Conservation (phyloP, 1,284 basidiomycete species). For the Leccinum pallidistipes region DNA sequence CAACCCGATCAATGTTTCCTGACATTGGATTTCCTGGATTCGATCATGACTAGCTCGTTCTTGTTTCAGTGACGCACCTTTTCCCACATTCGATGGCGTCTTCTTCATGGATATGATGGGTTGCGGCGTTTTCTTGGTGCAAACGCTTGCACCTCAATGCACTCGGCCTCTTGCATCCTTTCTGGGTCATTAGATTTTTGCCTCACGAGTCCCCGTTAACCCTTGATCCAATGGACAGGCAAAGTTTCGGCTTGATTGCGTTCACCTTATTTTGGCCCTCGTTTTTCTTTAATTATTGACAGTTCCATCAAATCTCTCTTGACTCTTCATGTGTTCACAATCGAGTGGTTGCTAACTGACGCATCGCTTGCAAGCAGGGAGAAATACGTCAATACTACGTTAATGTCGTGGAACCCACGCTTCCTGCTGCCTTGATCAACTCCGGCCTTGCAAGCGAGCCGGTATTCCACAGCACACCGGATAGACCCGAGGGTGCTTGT, state of each 20-base stretch:
- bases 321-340: constrained; percentile 10
- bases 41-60: constrained; percentile 5
- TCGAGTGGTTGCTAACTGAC: constrained; percentile 17
- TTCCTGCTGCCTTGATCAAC: constrained; percentile 32
- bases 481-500: not conserved
- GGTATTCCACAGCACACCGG: not conserved
- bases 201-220: constrained; percentile 12
- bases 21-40: constrained; percentile 10
- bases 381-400: constrained; percentile 51
- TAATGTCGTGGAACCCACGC: constrained; percentile 40
- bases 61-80: constrained; percentile 11
- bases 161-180: constrained; percentile 4
- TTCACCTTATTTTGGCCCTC: constrained; percentile 13
- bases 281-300: constrained; percentile 6
- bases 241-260: constrained; percentile 2
- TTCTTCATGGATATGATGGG: constrained; percentile 11
- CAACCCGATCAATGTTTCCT: constrained; percentile 10
- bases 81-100: constrained; percentile 6
- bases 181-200: constrained; percentile 6
- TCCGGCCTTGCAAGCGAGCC: constrained; percentile 4
- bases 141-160: not conserved
- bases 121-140: constrained; percentile 5
- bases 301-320: constrained; percentile 8
- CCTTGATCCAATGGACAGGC: constrained; percentile 20
- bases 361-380: constrained; percentile 35